Percentiles rank a stretch among this genome's conserved stretches.
Conservation (phyloP, 495 filamentous ascomycete species). For the Talaromyces wortmannii region DNA sequence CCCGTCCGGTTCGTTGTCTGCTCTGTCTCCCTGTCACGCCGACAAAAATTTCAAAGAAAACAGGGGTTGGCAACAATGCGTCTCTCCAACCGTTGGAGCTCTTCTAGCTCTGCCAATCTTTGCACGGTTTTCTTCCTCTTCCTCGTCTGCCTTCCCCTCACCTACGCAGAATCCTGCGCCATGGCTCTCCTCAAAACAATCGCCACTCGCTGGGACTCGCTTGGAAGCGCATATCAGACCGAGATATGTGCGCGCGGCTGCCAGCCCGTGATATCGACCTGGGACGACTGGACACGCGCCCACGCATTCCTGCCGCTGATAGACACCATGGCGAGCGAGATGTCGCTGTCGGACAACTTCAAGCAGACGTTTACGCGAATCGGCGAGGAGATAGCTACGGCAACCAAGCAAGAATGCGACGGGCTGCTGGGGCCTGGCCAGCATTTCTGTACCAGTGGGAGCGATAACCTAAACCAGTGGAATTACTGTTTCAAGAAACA, state of each 20-base stretch:
- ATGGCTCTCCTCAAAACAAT: slow-evolving; percentile 28
- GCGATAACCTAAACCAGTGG: slow-evolving; percentile 23
- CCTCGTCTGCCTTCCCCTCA: slow-evolving; percentile 13
- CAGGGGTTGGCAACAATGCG: neutral
- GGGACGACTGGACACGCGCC: slow-evolving; percentile 40
- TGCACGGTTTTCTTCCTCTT: neutral
- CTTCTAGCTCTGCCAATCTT: neutral
- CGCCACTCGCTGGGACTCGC: slow-evolving; percentile 26
- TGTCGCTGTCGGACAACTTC: slow-evolving; percentile 5
- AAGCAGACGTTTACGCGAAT: slow-evolving; percentile 10
- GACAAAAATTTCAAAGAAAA: too few species aligned
- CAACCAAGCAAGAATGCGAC: slow-evolving; percentile 28
- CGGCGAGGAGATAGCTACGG: slow-evolving; percentile 33
- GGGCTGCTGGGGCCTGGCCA: slow-evolving; percentile 23
- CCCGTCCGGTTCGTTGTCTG: too few species aligned
- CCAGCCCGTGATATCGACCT: slow-evolving; percentile 33
- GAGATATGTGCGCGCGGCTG: slow-evolving; percentile 37
- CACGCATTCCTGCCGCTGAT: slow-evolving; percentile 36
- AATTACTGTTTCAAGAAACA: slow-evolving; percentile 38
- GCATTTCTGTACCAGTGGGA: slow-evolving; percentile 30
- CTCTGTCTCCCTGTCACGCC: too few species aligned
- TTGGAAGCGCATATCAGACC: slow-evolving; percentile 26
- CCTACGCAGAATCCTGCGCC: slow-evolving; percentile 20
- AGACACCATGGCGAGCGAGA: slow-evolving; percentile 23
- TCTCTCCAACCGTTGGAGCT: neutral